These are phyloP conservation scores for Hanseniaspora vineae DNA, from an alignment of 805 yeast genomes.

Conservation along the genomic window DNA sequence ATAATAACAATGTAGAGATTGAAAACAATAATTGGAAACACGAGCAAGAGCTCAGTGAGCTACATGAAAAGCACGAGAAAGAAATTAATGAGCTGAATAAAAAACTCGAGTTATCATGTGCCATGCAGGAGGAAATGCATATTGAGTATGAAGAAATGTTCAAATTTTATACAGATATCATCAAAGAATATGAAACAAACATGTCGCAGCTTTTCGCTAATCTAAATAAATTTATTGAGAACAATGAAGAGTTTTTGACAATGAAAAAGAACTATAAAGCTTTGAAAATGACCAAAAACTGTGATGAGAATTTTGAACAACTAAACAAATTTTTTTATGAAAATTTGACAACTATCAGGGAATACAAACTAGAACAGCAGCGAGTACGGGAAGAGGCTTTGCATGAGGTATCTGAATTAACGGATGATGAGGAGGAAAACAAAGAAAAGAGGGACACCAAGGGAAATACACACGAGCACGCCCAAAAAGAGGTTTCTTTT, in stretches of 20 bases:
- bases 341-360: slow-evolving; percentile 1
- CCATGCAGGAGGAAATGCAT: too few species aligned
- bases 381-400: slow-evolving; percentile 3
- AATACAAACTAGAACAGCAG: slow-evolving; percentile 3
- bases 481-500: too few species aligned
- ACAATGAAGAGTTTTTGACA: slow-evolving; percentile 1
- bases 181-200: not conserved
- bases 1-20: too few species aligned
- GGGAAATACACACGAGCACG: not conserved
- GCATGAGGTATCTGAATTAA: slow-evolving; percentile 1
- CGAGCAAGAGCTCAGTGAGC: too few species aligned
- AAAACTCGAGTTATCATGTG: too few species aligned
- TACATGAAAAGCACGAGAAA: too few species aligned
- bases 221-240: not conserved
- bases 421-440: not conserved
- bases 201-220: slow-evolving; percentile 1
- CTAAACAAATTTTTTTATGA: slow-evolving; percentile 1
- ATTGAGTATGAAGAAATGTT: too few species aligned
- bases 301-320: slow-evolving; percentile 1
- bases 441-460: not conserved
- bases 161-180: slow-evolving; percentile 5
- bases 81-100: too few species aligned
- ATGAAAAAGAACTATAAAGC: not conserved
- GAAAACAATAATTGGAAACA: too few species aligned
- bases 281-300: not conserved